Conservation (phyloP, 176 grass and related monocot genomes). For the Raddia guianensis region DNA sequence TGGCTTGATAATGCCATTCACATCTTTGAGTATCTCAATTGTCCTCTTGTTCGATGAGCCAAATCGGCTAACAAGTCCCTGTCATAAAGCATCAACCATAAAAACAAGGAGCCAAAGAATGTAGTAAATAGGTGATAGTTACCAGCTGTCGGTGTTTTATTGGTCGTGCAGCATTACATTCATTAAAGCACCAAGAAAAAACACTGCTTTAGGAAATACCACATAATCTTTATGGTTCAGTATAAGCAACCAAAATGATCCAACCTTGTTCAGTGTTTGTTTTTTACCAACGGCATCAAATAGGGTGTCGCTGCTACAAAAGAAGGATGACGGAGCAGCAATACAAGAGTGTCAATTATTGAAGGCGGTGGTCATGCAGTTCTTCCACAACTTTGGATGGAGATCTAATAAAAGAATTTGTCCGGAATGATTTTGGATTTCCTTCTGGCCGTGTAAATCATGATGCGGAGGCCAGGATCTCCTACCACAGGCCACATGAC, state of each 20-base stretch:
- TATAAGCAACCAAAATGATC: background rate
- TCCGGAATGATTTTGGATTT: too few relatives aligned
- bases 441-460: too few relatives aligned
- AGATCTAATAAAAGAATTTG: too few relatives aligned
- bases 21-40: slow-evolving; percentile 61
- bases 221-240: background rate
- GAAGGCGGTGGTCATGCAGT: too few relatives aligned
- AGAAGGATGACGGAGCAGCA: too few relatives aligned
- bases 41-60: slow-evolving; percentile 52
- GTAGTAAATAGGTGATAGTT: slow-evolving; percentile 7
- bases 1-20: slow-evolving; percentile 83
- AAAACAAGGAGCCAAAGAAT: background rate
- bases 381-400: too few relatives aligned
- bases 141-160: background rate
- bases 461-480: too few relatives aligned
- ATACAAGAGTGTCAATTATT: too few relatives aligned
- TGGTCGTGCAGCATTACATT: background rate
- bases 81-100: slow-evolving; percentile 1
- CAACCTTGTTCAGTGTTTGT: background rate
- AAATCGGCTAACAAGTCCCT: slow-evolving; percentile 57
- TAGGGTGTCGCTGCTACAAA: too few relatives aligned
- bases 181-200: background rate
- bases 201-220: background rate
- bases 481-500: too few relatives aligned
- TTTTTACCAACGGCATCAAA: too few relatives aligned